These are phyloP conservation scores for Penicillium soppii DNA, from an alignment of 495 filamentous ascomycete species.

Conservation along the genomic window DNA sequence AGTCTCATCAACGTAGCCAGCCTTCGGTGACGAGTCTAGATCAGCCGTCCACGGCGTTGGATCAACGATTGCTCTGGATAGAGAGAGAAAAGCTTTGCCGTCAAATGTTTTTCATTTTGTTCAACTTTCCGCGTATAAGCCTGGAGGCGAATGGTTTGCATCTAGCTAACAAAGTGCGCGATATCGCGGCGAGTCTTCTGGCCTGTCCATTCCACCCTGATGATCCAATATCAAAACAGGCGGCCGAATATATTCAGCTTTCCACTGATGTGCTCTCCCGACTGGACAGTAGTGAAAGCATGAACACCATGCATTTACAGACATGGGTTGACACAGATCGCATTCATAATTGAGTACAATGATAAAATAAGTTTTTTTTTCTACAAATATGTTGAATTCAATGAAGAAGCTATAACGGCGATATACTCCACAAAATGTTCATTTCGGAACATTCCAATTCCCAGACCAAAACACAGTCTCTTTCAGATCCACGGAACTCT, in stretches of 20 bases:
- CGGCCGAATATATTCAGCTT: slow-evolving; percentile 16
- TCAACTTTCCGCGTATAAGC: slow-evolving; percentile 8
- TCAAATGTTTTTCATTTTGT: slow-evolving; percentile 17
- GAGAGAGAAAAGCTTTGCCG: slow-evolving; percentile 15
- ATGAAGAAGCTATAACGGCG: too few relatives aligned
- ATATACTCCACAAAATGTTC: too few relatives aligned
- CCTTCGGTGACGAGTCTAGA: neutral
- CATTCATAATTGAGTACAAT: neutral
- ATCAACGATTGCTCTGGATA: slow-evolving; percentile 7
- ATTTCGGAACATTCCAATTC: neutral
- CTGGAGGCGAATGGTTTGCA: slow-evolving; percentile 24
- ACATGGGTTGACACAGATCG: slow-evolving; percentile 28
- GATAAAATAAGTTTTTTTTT: too few relatives aligned
- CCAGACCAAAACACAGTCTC: neutral
- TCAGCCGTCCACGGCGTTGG: neutral
- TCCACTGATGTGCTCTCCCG: slow-evolving; percentile 19
- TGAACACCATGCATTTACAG: slow-evolving; percentile 22
- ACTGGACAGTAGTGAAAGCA: slow-evolving; percentile 20
- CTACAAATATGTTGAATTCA: too few relatives aligned
- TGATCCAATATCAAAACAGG: slow-evolving; percentile 16
- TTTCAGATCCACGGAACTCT: neutral
- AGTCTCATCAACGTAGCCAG: neutral
- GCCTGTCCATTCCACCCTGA: slow-evolving; percentile 19
- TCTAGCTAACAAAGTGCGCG: slow-evolving; percentile 22
- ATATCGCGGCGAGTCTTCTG: slow-evolving; percentile 21